Evolutionary conservation across 129 eudicot genomes (phyloP).

Genomic region (Arctium lappa): DNA sequence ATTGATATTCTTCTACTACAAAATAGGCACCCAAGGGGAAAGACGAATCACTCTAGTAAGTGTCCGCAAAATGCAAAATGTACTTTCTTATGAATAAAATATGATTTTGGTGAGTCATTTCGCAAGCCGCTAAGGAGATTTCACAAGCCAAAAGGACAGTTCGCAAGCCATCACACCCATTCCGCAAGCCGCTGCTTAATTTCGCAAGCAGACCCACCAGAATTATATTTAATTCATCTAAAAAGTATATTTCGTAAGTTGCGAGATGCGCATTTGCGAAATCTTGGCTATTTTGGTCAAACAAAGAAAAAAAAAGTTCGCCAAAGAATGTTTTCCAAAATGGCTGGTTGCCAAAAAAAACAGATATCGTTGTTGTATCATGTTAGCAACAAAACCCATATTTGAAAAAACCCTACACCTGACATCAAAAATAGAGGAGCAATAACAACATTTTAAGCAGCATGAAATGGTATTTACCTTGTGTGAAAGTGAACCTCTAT

Average conservation of each 20-base stretch:
- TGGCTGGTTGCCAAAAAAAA: background rate
- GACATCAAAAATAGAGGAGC: conserved; percentile 1
- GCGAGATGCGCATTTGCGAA: background rate
- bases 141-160: background rate
- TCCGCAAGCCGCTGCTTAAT: background rate
- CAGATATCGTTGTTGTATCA: background rate
- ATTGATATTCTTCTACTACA: background rate
- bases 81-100: background rate
- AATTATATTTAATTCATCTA: background rate
- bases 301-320: no score
- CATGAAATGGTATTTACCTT: conserved; percentile 36
- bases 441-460: background rate
- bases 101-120: background rate
- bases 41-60: no score
- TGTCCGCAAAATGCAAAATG: background rate
- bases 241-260: background rate
- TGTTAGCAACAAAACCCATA: background rate
- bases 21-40: background rate
- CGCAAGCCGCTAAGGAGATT: background rate
- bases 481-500: conserved; percentile 27
- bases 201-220: background rate
- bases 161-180: background rate
- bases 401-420: background rate
- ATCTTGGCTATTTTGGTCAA: background rate
- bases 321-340: background rate